Evolutionary conservation across 345 rosid species (phyloP).

Genomic region (Aquilaria yunnanensis): DNA sequence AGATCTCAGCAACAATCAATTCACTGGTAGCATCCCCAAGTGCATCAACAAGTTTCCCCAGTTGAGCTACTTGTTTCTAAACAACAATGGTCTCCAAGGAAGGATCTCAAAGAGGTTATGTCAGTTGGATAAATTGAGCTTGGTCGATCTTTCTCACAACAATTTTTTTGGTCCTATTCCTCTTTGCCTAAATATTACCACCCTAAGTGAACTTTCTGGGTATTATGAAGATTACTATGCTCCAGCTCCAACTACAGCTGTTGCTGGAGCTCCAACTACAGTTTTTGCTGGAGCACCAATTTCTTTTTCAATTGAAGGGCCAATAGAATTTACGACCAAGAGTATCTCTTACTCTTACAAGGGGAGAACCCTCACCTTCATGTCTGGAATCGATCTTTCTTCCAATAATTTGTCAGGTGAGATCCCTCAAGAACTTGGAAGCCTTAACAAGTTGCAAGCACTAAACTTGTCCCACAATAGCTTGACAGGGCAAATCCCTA

Average conservation of each 20-base stretch:
- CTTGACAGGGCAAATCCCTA: conserved; percentile 22
- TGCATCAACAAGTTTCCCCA: no score
- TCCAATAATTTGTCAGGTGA: not conserved
- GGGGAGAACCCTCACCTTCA: no score
- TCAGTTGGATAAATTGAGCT: not conserved
- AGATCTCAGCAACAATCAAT: no score
- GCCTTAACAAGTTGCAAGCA: not conserved
- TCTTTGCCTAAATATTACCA: not conserved
- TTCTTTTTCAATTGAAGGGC: no score
- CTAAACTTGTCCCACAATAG: conserved; percentile 30
- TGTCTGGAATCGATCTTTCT: no score
- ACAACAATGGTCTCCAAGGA: no score
- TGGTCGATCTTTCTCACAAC: conserved; percentile 13
- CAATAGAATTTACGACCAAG: conserved; percentile 10
- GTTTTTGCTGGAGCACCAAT: no score
- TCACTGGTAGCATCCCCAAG: no score
- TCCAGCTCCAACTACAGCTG: no score
- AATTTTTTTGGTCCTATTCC: conserved; percentile 1
- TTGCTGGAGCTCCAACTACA: rapidly evolving
- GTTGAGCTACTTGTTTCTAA: no score
- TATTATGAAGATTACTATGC: no score
- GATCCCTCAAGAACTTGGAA: conserved; percentile 13
- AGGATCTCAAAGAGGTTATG: no score
- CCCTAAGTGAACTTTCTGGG: not conserved
- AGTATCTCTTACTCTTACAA: not conserved